Evolutionary conservation across 129 eudicot species (phyloP).

Genomic region (Heracleum sosnowskyi): DNA sequence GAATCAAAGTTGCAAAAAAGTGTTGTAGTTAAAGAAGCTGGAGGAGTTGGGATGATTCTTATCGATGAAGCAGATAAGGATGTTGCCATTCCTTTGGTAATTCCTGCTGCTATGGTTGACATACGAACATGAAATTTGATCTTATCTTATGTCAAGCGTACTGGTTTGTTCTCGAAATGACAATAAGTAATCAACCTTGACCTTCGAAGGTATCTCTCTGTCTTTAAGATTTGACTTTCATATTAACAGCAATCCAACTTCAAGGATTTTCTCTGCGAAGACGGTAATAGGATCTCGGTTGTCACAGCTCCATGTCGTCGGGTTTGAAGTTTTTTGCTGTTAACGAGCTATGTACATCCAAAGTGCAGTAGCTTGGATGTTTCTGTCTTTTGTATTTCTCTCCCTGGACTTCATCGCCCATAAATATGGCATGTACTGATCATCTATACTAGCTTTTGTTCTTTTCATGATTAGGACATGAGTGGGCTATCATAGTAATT

Average conservation of each 20-base stretch:
- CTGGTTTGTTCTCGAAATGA: constrained; percentile 35
- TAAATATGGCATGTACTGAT: too few relatives aligned
- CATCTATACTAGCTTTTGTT: too few relatives aligned
- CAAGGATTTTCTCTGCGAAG: constrained; percentile 47
- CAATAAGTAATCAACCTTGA: background rate
- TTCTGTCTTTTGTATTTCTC: too few relatives aligned
- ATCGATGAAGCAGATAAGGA: constrained; percentile 63
- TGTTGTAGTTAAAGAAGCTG: constrained; percentile 61
- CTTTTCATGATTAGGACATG: too few relatives aligned
- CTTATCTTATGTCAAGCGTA: constrained; percentile 41
- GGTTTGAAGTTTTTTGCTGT: too few relatives aligned
- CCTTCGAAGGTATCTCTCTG: background rate
- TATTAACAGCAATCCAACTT: constrained; percentile 37
- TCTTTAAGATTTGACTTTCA: constrained; percentile 11
- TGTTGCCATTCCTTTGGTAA: constrained; percentile 59
- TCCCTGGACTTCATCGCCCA: too few relatives aligned
- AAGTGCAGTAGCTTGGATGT: too few relatives aligned
- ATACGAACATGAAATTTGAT: constrained; percentile 43
- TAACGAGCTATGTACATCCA: too few relatives aligned
- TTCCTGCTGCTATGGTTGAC: constrained; percentile 73
- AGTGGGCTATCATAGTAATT: too few relatives aligned
- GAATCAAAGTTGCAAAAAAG: constrained; percentile 79
- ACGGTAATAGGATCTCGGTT: constrained; percentile 49
- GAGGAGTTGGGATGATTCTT: constrained; percentile 82
- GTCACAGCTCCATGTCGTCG: too few relatives aligned